These are phyloP conservation scores for Hanseniaspora hatyaiensis DNA, from an alignment of 805 yeast species.

Conservation along the genomic window DNA sequence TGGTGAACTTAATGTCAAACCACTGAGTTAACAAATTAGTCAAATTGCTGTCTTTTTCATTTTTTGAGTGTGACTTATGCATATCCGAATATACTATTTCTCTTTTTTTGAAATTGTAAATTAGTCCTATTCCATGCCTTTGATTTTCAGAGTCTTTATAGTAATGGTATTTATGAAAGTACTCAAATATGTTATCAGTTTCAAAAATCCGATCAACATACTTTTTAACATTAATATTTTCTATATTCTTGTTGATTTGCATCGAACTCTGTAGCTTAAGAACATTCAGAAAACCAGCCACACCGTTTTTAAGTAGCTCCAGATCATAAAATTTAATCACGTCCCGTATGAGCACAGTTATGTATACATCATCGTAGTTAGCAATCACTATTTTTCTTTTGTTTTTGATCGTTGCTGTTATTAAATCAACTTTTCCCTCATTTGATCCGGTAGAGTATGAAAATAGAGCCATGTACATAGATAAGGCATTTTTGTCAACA, in stretches of 20 bases:
- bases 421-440: background rate
- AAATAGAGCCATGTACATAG: slow-evolving; percentile 6
- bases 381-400: slow-evolving; percentile 3
- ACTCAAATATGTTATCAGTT: background rate
- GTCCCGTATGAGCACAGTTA: background rate
- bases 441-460: background rate
- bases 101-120: background rate
- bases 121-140: no score
- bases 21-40: background rate
- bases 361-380: background rate
- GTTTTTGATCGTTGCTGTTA: slow-evolving; percentile 1
- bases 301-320: slow-evolving; percentile 1
- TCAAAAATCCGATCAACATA: background rate
- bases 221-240: no score
- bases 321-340: slow-evolving; percentile 8
- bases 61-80: no score
- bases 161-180: background rate
- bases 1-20: no score
- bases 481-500: slow-evolving; percentile 12
- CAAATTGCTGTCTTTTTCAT: no score
- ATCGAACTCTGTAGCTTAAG: no score
- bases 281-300: background rate
- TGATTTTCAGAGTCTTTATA: no score
- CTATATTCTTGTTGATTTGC: background rate
- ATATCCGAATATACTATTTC: background rate